Percentiles rank a stretch among this genome's conserved stretches.
These are phyloP conservation scores for Hanseniaspora clermontiae DNA, from an alignment of 805 yeast genomes.

Conservation along the genomic window DNA sequence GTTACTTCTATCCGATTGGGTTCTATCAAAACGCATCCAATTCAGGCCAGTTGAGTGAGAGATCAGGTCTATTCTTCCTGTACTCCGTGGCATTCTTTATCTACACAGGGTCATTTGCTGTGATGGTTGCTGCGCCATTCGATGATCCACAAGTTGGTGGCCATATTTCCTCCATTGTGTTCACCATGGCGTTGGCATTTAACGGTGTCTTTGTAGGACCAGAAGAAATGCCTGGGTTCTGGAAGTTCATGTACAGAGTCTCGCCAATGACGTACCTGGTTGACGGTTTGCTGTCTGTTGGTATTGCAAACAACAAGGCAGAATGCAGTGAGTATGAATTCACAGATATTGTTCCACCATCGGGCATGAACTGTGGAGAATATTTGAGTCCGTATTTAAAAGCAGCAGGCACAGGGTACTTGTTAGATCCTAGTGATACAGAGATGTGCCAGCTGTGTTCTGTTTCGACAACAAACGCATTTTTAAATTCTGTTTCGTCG, in stretches of 20 bases:
- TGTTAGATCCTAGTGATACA: slow-evolving; percentile 29
- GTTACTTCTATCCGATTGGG: slow-evolving; percentile 66
- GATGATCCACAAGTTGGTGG: slow-evolving; percentile 53
- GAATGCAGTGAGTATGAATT: slow-evolving; percentile 29
- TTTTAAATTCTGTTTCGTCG: slow-evolving; percentile 30
- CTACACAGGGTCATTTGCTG: slow-evolving; percentile 47
- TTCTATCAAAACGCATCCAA: slow-evolving; percentile 50
- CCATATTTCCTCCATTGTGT: slow-evolving; percentile 42
- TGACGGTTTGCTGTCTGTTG: slow-evolving; percentile 37
- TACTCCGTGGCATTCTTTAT: slow-evolving; percentile 36
- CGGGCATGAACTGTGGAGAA: slow-evolving; percentile 20
- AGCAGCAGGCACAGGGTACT: slow-evolving; percentile 19
- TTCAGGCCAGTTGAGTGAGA: slow-evolving; percentile 34
- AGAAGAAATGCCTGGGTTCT: slow-evolving; percentile 31
- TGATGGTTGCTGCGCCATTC: slow-evolving; percentile 44
- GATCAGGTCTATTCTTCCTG: slow-evolving; percentile 47
- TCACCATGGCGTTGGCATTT: slow-evolving; percentile 52
- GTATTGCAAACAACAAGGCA: slow-evolving; percentile 36
- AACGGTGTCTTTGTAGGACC: slow-evolving; percentile 55
- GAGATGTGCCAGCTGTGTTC: slow-evolving; percentile 44
- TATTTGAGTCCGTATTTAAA: slow-evolving; percentile 19
- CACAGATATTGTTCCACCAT: slow-evolving; percentile 19
- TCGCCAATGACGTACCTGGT: slow-evolving; percentile 35
- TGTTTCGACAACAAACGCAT: slow-evolving; percentile 41
- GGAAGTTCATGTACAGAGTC: slow-evolving; percentile 32